A percentile compares a stretch with the other conserved stretches of the same genome.
phyloP scores from a whole-genome alignment of 139 green algal species.

The Helicosporidium sp. region DNA sequence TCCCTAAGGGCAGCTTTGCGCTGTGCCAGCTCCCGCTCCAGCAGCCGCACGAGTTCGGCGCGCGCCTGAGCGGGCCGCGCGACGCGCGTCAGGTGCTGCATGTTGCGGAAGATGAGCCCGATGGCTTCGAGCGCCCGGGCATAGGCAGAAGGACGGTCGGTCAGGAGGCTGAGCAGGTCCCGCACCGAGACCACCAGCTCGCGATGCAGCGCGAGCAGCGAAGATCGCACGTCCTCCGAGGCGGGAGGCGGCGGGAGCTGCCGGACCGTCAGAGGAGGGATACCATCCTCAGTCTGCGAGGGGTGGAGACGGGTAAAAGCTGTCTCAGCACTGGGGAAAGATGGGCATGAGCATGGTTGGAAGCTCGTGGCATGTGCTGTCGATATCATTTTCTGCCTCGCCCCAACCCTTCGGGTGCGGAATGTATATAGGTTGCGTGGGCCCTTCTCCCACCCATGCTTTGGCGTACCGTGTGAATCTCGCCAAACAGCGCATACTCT shows the following conservation, averaged over 20 bases:
- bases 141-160: conserved; percentile 23
- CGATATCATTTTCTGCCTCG: too few species aligned
- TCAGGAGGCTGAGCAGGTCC: conserved; percentile 29
- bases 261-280: conserved; percentile 16
- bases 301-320: too few species aligned
- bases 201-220: conserved; percentile 35
- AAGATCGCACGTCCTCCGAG: conserved; percentile 18
- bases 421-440: not conserved
- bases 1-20: too few species aligned
- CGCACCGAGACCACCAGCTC: conserved; percentile 32
- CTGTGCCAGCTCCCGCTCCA: too few species aligned
- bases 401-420: too few species aligned
- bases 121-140: conserved; percentile 30
- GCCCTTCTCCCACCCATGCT: not conserved
- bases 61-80: conserved; percentile 34
- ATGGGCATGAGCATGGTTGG: too few species aligned
- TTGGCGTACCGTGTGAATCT: conserved; percentile 19
- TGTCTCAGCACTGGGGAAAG: too few species aligned
- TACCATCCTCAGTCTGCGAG: conserved; percentile 21
- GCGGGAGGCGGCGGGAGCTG: conserved; percentile 1
- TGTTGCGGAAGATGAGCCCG: conserved; percentile 32
- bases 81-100: conserved; percentile 40
- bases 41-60: conserved; percentile 6
- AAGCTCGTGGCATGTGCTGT: too few species aligned
- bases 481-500: conserved; percentile 26